phyloP scores from a whole-genome alignment of 208 protist species.

The Plasmodiophora brassicae region DNA sequence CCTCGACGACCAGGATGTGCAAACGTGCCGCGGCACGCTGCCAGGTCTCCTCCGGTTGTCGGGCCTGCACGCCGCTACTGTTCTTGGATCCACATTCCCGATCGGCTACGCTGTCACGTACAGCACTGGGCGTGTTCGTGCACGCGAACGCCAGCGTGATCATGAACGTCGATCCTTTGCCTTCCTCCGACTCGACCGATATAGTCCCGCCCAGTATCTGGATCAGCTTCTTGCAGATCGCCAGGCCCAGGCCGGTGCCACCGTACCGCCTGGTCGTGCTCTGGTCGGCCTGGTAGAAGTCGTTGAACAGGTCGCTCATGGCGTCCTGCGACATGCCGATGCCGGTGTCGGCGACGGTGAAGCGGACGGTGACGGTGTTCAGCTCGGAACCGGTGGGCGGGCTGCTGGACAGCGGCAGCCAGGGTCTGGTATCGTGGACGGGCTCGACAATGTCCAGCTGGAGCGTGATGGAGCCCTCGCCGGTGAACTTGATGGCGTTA shows the following conservation, averaged over 20 bases:
- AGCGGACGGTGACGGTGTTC: no score
- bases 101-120: no score
- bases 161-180: constrained; percentile 5
- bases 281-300: constrained; percentile 53
- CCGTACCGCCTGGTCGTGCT: constrained; percentile 52
- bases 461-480: neutral
- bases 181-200: constrained; percentile 35
- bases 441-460: neutral
- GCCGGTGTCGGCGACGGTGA: constrained; percentile 53
- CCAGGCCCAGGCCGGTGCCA: constrained; percentile 59
- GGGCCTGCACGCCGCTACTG: no score
- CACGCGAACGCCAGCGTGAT: neutral
- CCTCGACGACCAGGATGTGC: constrained; percentile 1
- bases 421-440: neutral
- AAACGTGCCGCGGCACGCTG: no score
- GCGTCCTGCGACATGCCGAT: constrained; percentile 57
- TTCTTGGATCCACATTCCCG: no score
- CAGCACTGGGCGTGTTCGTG: no score
- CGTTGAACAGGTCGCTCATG: constrained; percentile 52
- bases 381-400: neutral
- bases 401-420: neutral
- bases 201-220: constrained; percentile 49
- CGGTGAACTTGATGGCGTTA: no score
- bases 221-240: constrained; percentile 58
- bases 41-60: no score